Evolutionary conservation across 2,329 filamentous ascomycete genomes (phyloP), one percentile per base, ranked within the genome.

Genomic region (Penicillium sp.): DNA sequence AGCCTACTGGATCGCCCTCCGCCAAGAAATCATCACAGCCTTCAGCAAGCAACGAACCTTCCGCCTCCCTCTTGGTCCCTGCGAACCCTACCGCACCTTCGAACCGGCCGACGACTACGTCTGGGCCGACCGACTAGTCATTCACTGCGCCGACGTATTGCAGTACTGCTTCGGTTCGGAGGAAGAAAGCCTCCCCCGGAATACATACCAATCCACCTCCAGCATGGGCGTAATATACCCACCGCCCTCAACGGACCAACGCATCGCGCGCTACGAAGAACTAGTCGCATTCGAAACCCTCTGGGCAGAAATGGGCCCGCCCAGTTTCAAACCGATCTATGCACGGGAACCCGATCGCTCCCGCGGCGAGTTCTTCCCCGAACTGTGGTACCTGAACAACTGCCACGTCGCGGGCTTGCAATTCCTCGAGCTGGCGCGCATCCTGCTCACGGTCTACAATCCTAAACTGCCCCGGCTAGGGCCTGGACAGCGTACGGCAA

Each of bases 91-190:
- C 18, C 70, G 73, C 1, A 69, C 66, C 36, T 72, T 73, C 7
- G 71, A 74, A 10, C 71, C 70, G 2, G 71, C 75, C 4, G 66
- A 69, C 5, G 67, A 73, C 31, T 64, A 64, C 18, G 65, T 75
- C 14, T 77, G 73, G 74, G 69, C 63, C 24, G 62, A 88, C 68
- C 79, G 85, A 16, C 83, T 86, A 16, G 80, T 89, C 0, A 80
- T 86, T 3, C 83, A 86, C 64, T 85, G 85, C 55, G 85, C 85
- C n/a, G 84, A 87, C 60, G 83, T 88, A 1, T 73, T 89, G 16
- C 84, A 87, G 60, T 87, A 82, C 65, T 89, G 86, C 68, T 88
- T 87, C 66, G 61, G 74, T 58, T 61, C 71, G 13, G 59, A 60
- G n/a, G 62, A 66, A 44, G 49, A 61, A 18, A 40, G 49, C 7